A percentile compares a stretch with the other conserved stretches of the same genome.
These are phyloP conservation scores for Fusarium austroafricanum DNA, from an alignment of 2,329 filamentous ascomycete genomes.

Conservation along the genomic window DNA sequence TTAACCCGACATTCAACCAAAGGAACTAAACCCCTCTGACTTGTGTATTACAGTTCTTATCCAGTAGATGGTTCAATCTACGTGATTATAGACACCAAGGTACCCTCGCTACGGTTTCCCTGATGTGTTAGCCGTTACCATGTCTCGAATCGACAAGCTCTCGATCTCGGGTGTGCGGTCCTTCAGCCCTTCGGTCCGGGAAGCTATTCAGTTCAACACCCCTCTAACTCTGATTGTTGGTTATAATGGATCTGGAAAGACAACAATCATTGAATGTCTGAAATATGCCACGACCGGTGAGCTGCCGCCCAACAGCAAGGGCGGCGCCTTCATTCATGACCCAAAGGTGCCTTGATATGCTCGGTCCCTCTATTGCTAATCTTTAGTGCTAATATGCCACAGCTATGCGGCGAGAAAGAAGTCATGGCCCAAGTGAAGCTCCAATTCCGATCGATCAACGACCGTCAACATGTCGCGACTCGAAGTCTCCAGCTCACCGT, in stretches of 20 bases:
- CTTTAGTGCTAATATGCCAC: constrained; percentile 12
- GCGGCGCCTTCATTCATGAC: constrained; percentile 95
- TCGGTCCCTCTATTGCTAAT: not conserved
- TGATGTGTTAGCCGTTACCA: constrained; percentile 48
- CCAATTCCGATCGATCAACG: constrained; percentile 82
- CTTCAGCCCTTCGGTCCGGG: constrained; percentile 79
- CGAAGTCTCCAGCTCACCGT: constrained; percentile 87
- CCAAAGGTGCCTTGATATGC: constrained; percentile 72
- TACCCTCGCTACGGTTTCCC: not conserved
- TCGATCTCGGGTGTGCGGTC: constrained; percentile 87
- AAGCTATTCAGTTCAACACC: constrained; percentile 88
- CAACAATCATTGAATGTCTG: constrained; percentile 97
- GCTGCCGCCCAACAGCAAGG: constrained; percentile 89
- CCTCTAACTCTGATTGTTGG: constrained; percentile 97
- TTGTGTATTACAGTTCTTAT: not conserved
- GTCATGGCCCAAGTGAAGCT: constrained; percentile 93
- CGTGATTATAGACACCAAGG: not conserved
- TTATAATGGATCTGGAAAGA: constrained; percentile 97
- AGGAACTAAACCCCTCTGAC: not conserved
- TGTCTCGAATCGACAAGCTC: constrained; percentile 90
- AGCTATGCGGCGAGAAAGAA: constrained; percentile 86
- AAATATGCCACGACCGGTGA: constrained; percentile 98
- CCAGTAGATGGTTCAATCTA: constrained; percentile 1
- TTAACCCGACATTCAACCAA: not conserved
- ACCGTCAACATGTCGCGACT: constrained; percentile 83